phyloP scores from a whole-genome alignment of 139 green algal species.

The Micractinium conductrix region DNA sequence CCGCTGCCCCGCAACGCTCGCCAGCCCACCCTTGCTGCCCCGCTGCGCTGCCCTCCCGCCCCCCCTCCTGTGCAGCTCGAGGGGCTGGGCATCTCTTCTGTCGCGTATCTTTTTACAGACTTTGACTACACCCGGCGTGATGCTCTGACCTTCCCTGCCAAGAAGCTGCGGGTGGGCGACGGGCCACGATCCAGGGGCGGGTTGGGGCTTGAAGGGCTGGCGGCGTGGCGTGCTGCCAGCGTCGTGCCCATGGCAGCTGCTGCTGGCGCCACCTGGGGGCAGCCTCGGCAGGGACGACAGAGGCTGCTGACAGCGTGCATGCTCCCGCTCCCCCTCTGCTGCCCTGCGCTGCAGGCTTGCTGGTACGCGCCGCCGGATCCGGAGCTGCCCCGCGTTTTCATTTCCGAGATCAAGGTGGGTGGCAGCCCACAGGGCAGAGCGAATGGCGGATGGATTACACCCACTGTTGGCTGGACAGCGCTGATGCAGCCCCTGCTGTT shows the following conservation, averaged over 20 bases:
- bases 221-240: too few species aligned
- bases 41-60: background rate
- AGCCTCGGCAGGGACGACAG: background rate
- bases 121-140: too few species aligned
- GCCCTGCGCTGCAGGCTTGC: background rate
- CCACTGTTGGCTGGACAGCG: background rate
- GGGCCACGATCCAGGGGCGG: too few species aligned
- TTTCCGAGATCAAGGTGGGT: slow-evolving; percentile 50
- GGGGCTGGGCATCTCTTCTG: too few species aligned
- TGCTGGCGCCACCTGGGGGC: background rate
- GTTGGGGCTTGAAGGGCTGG: too few species aligned
- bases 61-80: background rate
- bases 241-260: background rate
- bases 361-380: slow-evolving; percentile 46
- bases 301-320: background rate
- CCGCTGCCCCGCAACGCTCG: too few species aligned
- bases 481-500: background rate
- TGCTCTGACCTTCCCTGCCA: too few species aligned
- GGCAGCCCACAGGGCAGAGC: too few species aligned
- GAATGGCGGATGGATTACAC: too few species aligned
- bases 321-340: background rate
- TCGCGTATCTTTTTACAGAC: too few species aligned
- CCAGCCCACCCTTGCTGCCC: background rate
- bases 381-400: slow-evolving; percentile 49
- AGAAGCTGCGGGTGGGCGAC: too few species aligned